A percentile compares a stretch with the other conserved stretches of the same genome.
Conservation (phyloP, 176 grass and related monocot species). For the Carex littledalei region DNA sequence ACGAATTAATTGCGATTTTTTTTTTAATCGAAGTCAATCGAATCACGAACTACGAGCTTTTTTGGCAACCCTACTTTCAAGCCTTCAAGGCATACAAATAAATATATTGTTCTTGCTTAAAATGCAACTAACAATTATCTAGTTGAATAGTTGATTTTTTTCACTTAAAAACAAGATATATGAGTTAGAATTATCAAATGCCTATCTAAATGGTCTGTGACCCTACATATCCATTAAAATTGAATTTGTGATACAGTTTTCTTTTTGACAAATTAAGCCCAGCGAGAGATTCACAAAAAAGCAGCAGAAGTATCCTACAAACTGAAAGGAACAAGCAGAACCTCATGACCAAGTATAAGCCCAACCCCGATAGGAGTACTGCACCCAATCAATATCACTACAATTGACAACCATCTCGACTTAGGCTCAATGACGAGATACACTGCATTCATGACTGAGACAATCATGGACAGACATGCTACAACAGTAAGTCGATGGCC, state of each 20-base stretch:
- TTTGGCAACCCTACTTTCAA: background rate
- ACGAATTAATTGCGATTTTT: no score
- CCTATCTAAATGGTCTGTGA: background rate
- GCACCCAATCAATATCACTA: conserved; percentile 35
- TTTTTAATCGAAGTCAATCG: no score
- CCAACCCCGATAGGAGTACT: conserved; percentile 26
- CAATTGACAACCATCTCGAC: conserved; percentile 19
- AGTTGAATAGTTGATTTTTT: background rate
- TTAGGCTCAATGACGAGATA: background rate
- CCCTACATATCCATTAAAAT: background rate
- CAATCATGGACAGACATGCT: conserved; percentile 20
- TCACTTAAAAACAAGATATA: background rate
- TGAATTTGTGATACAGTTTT: background rate
- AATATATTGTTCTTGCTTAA: background rate
- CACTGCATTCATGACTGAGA: conserved; percentile 13
- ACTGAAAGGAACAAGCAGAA: conserved; percentile 20
- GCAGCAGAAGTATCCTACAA: background rate
- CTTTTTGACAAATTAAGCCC: background rate
- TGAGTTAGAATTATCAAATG: background rate
- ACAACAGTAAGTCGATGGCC: conserved; percentile 24
- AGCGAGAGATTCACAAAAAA: background rate
- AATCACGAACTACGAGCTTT: no score
- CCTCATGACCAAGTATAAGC: conserved; percentile 26
- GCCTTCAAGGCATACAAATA: no score
- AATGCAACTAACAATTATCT: background rate